phyloP scores from a whole-genome alignment of 768 basidiomycete species.

The Tricholoma sp. region DNA sequence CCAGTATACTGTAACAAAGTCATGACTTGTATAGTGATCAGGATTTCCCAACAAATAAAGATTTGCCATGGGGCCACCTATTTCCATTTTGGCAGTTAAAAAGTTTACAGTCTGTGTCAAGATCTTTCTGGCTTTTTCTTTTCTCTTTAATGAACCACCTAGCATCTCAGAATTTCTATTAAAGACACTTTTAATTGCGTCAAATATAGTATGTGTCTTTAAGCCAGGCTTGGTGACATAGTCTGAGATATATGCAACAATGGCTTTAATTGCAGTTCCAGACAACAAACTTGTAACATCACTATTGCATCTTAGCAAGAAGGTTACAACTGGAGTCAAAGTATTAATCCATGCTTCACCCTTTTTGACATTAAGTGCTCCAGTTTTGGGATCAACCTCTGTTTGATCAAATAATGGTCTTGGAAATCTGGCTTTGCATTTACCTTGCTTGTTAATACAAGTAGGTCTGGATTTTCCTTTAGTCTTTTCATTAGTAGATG shows the following conservation, averaged over 20 bases:
- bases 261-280: neutral
- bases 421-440: neutral
- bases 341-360: neutral
- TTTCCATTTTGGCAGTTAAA: constrained; percentile 28
- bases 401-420: neutral
- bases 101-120: constrained; percentile 20
- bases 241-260: neutral
- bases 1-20: constrained; percentile 16
- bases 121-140: neutral
- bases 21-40: constrained; percentile 34
- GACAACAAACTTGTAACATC: neutral
- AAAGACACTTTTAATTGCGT: neutral
- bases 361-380: neutral
- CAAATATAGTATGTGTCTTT: neutral
- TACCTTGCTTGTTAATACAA: constrained; percentile 17
- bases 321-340: neutral
- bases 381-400: constrained; percentile 9
- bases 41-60: constrained; percentile 29
- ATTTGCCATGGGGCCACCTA: constrained; percentile 31
- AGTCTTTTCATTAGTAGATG: neutral
- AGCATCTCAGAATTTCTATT: neutral
- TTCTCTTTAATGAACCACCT: neutral
- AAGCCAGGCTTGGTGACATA: neutral
- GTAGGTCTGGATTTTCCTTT: neutral
- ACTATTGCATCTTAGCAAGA: neutral